Conservation (phyloP, 306 rosid species). For the Acmispon strigosus region DNA sequence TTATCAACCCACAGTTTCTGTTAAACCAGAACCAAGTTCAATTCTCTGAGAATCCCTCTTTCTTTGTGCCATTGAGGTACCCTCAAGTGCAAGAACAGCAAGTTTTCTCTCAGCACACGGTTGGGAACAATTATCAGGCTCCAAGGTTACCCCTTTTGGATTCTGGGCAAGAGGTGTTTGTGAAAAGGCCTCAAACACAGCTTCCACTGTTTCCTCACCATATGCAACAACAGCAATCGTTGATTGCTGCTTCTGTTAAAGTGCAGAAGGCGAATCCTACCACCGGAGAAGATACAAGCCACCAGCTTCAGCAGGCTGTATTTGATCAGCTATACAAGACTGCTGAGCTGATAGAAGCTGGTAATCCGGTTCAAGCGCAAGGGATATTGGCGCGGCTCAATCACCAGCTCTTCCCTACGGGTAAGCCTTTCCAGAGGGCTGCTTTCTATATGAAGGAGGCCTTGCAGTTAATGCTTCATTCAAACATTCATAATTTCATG, state of each 20-base stretch:
- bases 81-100: slow-evolving; percentile 62
- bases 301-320: slow-evolving; percentile 67
- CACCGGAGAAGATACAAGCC: slow-evolving; percentile 47
- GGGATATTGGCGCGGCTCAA: slow-evolving; percentile 99
- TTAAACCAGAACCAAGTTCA: slow-evolving; percentile 63
- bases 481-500: slow-evolving; percentile 33
- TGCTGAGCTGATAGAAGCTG: slow-evolving; percentile 89
- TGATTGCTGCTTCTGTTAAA: slow-evolving; percentile 30
- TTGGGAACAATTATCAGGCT: slow-evolving; percentile 37
- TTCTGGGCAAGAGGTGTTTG: slow-evolving; percentile 48
- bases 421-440: slow-evolving; percentile 95
- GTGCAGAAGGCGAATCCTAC: slow-evolving; percentile 45
- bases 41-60: slow-evolving; percentile 47
- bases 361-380: slow-evolving; percentile 83
- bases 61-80: slow-evolving; percentile 66
- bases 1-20: slow-evolving; percentile 51
- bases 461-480: slow-evolving; percentile 58
- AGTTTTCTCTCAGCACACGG: slow-evolving; percentile 35
- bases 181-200: slow-evolving; percentile 46
- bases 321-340: slow-evolving; percentile 69
- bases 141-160: slow-evolving; percentile 39
- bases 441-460: slow-evolving; percentile 89
- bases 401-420: slow-evolving; percentile 95
- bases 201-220: slow-evolving; percentile 61
- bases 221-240: slow-evolving; percentile 43